Evolutionary conservation across 345 rosid species (phyloP), one percentile per base, ranked within the genome.

Genomic region (Sonneratia caseolaris): DNA sequence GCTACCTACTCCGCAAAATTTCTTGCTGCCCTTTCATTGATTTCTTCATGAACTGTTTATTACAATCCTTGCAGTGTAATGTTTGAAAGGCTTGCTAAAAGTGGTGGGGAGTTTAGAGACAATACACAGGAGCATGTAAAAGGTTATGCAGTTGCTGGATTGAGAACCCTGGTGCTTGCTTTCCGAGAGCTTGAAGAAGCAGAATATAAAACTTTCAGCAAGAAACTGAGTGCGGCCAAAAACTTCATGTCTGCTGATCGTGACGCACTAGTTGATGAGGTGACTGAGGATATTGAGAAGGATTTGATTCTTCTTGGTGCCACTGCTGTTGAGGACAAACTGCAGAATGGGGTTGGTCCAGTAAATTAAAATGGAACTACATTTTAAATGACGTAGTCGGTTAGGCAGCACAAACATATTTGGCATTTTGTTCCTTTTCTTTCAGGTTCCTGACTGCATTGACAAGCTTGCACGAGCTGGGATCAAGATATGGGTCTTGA

Each of bases 321-420:
- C 65, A 93, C 98, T n/a, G 98, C 97, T 73, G 88, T 93, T 65
- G 98, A 93, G 78, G 98, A 93, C 85, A 93, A 91, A 81, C 91
- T 93, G 53, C 98, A 93, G 87, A 77, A 87, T 76, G 98, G 98
- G 91, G 98, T 93, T 74, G 71, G 97, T 73, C 68, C 76, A 57
- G 37, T 73, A 71, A 66, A 74, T 15, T 24, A 27, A 62, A 62
- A 62, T 15, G 16, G 14, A 57, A n/a, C 32, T 53, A 32, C 24
- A n/a, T 45, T 73, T 59, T 69, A 32, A 19, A 7, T 78, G 49
- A 76, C 27, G 16, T 47, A 62, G 24, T 35, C 24, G 47, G 37
- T 16, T 19, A 42, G 32, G 5, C 45, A 12, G 6, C 21, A 8
- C 47, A 13, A 18, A 37, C 15, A 66, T 72, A 66, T 9, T 72